A percentile compares a stretch with the other conserved stretches of the same genome.
Evolutionary conservation across 2,329 filamentous ascomycete species (phyloP).

Genomic region (Neocucurbitaria cava): DNA sequence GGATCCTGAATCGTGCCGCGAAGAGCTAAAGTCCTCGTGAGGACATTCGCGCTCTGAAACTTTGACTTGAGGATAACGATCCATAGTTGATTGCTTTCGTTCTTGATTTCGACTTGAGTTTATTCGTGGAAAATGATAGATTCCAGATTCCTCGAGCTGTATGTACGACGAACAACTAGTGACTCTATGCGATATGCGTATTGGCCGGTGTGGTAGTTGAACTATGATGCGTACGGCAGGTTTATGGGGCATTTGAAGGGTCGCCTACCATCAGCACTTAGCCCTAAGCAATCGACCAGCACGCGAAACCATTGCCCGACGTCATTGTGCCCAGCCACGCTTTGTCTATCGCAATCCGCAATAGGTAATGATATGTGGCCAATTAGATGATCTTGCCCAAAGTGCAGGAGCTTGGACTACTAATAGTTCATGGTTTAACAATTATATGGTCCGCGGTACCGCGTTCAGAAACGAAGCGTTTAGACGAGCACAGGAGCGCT

Average conservation of each 20-base stretch:
- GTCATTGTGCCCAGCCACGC: slow-evolving; percentile 23
- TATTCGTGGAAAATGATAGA: not conserved
- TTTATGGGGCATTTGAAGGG: slow-evolving; percentile 2
- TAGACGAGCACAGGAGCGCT: not conserved
- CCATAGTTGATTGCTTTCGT: slow-evolving; percentile 20
- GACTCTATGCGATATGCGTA: not conserved
- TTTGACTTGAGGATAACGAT: slow-evolving; percentile 32
- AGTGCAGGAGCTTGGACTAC: not conserved
- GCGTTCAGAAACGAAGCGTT: slow-evolving; percentile 4
- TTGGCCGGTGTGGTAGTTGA: not conserved
- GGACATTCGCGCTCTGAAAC: slow-evolving; percentile 26
- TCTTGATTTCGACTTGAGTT: not conserved
- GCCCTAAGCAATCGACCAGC: slow-evolving; percentile 4
- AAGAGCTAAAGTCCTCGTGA: slow-evolving; percentile 2
- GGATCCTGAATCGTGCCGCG: slow-evolving; percentile 26
- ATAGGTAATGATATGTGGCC: slow-evolving; percentile 22
- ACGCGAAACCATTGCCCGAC: slow-evolving; percentile 15
- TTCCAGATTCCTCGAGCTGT: not conserved
- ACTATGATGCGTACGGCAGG: not conserved
- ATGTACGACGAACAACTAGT: not conserved
- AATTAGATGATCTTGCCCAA: slow-evolving; percentile 17
- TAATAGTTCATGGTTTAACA: not conserved
- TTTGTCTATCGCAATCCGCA: slow-evolving; percentile 15
- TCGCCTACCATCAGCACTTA: slow-evolving; percentile 7
- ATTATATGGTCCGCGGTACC: not conserved